Evolutionary conservation across 140 eudicot genomes (phyloP).

Genomic region (Ambrosia hybrid): DNA sequence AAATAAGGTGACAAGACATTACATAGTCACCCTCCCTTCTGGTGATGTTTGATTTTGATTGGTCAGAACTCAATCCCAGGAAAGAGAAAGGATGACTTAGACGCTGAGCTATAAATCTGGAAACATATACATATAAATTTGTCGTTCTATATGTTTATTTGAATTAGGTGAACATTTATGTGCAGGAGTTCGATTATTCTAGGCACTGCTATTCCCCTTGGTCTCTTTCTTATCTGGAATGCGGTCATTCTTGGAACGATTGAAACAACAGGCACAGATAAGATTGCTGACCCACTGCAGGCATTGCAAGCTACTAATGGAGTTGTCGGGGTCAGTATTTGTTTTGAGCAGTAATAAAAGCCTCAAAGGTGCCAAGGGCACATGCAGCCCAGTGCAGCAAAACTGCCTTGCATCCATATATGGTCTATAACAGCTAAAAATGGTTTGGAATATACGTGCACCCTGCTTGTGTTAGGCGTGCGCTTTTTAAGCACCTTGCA

Average conservation of each 20-base stretch:
- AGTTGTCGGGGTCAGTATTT: constrained; percentile 72
- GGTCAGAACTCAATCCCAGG: too few relatives aligned
- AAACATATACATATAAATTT: not conserved
- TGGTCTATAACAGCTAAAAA: too few relatives aligned
- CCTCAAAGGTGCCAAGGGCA: too few relatives aligned
- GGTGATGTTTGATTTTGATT: too few relatives aligned
- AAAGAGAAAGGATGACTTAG: too few relatives aligned
- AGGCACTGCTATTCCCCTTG: constrained; percentile 92
- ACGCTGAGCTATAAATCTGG: too few relatives aligned
- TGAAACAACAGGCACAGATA: constrained; percentile 47
- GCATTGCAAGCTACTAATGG: constrained; percentile 74
- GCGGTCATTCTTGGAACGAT: constrained; percentile 92
- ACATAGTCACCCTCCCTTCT: not conserved
- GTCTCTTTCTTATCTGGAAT: constrained; percentile 85
- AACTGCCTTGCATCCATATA: too few relatives aligned
- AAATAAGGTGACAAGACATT: constrained; percentile 65
- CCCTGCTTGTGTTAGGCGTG: too few relatives aligned
- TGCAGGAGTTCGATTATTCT: constrained; percentile 84
- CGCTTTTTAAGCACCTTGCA: too few relatives aligned
- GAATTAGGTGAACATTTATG: constrained; percentile 10
- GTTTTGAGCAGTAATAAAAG: too few relatives aligned
- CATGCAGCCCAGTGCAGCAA: too few relatives aligned
- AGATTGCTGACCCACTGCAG: constrained; percentile 69
- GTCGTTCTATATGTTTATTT: constrained; percentile 4
- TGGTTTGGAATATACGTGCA: too few relatives aligned